These are phyloP conservation scores for Calcarisporium arbuscula DNA, from an alignment of 2,329 filamentous ascomycete genomes.

Conservation along the genomic window DNA sequence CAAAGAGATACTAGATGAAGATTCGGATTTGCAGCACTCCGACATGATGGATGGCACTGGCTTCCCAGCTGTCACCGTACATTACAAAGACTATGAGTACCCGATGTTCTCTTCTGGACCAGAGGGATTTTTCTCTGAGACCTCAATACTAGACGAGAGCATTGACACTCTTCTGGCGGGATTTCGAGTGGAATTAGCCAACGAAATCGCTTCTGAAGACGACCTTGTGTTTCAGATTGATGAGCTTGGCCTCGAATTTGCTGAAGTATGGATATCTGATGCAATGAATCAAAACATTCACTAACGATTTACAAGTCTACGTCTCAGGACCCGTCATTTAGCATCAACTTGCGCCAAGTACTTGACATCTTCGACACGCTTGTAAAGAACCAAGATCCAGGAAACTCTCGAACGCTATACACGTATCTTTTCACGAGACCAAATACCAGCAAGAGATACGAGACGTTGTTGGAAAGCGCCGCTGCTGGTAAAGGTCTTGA, in stretches of 20 bases:
- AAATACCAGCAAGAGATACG: conserved; percentile 30
- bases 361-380: conserved; percentile 36
- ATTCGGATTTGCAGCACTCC: conserved; percentile 3
- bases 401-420: conserved; percentile 31
- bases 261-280: conserved; percentile 41
- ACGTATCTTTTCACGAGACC: conserved; percentile 35
- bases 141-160: conserved; percentile 33
- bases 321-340: conserved; percentile 25
- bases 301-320: conserved; percentile 28
- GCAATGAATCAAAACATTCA: background rate
- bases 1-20: conserved; percentile 6
- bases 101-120: conserved; percentile 30
- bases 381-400: conserved; percentile 36
- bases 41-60: conserved; percentile 10
- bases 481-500: conserved; percentile 33
- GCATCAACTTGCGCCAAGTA: conserved; percentile 34
- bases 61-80: conserved; percentile 32
- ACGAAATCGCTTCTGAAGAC: conserved; percentile 38
- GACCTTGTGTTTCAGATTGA: conserved; percentile 47
- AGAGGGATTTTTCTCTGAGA: conserved; percentile 39
- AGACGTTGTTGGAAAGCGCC: conserved; percentile 35
- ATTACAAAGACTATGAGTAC: conserved; percentile 37
- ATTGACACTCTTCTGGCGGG: conserved; percentile 38
- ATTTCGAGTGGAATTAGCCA: conserved; percentile 38
- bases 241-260: conserved; percentile 46